These are phyloP conservation scores for Chlorella sp. DNA, from an alignment of 139 green algal genomes.

Conservation along the genomic window DNA sequence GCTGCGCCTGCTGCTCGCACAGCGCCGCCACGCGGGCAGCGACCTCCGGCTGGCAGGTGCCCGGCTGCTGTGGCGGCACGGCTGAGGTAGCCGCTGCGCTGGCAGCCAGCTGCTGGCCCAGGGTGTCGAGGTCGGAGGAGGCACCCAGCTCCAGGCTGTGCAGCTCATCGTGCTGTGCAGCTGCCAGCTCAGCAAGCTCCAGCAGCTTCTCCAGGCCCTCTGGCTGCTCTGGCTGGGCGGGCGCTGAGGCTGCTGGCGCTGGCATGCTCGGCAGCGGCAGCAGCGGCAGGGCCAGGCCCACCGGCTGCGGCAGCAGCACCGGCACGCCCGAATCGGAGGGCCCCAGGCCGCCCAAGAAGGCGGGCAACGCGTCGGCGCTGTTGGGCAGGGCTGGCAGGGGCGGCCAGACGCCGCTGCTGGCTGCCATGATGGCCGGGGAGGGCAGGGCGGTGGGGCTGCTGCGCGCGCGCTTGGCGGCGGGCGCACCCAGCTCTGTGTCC, in stretches of 20 bases:
- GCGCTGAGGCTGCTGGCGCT: not conserved
- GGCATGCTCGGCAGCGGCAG: not conserved
- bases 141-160: no score
- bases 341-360: not conserved
- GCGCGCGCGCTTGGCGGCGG: not conserved
- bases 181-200: not conserved
- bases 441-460: not conserved
- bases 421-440: not conserved
- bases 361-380: not conserved
- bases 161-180: conserved; percentile 1
- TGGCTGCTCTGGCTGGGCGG: not conserved
- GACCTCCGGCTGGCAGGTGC: not conserved
- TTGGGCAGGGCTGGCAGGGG: not conserved
- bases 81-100: not conserved
- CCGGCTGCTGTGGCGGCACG: not conserved
- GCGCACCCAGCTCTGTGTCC: not conserved
- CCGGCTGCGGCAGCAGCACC: not conserved
- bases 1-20: not conserved
- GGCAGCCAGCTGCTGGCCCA: not conserved
- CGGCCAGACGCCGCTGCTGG: not conserved
- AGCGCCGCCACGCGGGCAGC: not conserved
- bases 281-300: not conserved
- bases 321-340: not conserved
- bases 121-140: not conserved
- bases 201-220: not conserved